Evolutionary conservation across 2,329 filamentous ascomycete genomes (phyloP).

Genomic region (Apiospora pterosperma): DNA sequence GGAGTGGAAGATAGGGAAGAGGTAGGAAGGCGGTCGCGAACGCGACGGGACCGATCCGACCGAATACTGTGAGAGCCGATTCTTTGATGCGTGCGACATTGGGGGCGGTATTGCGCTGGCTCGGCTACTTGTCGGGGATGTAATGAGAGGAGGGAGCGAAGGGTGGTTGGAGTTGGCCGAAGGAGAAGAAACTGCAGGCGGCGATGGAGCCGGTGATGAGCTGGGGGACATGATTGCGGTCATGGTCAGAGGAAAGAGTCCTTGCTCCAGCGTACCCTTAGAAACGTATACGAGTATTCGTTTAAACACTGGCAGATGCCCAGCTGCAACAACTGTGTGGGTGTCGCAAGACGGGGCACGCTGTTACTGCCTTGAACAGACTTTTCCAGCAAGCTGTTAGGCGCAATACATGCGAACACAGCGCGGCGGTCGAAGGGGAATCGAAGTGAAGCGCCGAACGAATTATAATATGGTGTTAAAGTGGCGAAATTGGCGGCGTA

Average conservation of each 20-base stretch:
- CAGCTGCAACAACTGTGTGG: neutral
- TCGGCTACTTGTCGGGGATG: slow-evolving; percentile 55
- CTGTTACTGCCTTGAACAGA: slow-evolving; percentile 21
- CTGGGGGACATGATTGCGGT: slow-evolving; percentile 55
- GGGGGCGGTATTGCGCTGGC: slow-evolving; percentile 58
- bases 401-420: slow-evolving; percentile 14
- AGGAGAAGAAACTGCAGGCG: slow-evolving; percentile 43
- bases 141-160: slow-evolving; percentile 53
- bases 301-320: neutral
- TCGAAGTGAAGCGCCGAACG: slow-evolving; percentile 3
- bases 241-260: slow-evolving; percentile 36
- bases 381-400: slow-evolving; percentile 30
- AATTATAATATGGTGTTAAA: neutral
- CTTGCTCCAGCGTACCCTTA: slow-evolving; percentile 27
- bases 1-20: slow-evolving; percentile 80
- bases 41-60: slow-evolving; percentile 63
- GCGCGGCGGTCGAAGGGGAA: slow-evolving; percentile 5
- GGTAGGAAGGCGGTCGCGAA: slow-evolving; percentile 76
- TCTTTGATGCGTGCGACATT: slow-evolving; percentile 74
- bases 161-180: slow-evolving; percentile 49
- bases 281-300: slow-evolving; percentile 11
- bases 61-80: slow-evolving; percentile 82
- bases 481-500: neutral
- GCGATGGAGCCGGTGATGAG: slow-evolving; percentile 52
- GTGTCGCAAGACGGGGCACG: slow-evolving; percentile 5